Conservation (phyloP, 192 early-diverging fungal species). For the Physocladia obscura region DNA sequence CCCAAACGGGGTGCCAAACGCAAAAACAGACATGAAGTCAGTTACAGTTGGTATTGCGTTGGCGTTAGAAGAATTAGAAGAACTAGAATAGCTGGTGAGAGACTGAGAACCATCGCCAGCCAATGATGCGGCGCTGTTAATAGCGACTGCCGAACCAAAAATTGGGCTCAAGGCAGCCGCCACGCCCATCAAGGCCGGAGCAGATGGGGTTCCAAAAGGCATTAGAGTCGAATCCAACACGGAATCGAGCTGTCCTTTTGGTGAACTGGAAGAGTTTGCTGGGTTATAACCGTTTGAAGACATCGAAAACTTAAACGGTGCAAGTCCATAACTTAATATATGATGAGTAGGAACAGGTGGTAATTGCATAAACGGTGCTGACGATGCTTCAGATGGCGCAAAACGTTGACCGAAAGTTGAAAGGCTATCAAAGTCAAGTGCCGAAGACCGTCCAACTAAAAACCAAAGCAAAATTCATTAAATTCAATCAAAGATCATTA, state of each 20-base stretch:
- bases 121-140: constrained; percentile 20
- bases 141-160: not conserved
- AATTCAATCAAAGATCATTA: not conserved
- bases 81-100: not conserved
- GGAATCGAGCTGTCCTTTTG: not conserved
- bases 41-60: not conserved
- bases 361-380: not conserved
- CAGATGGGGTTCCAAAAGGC: constrained; percentile 20
- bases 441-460: not conserved
- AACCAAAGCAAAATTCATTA: not conserved
- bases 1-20: constrained; percentile 19
- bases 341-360: not conserved
- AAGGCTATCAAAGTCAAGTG: not conserved
- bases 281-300: not conserved
- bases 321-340: constrained; percentile 9
- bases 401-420: not conserved
- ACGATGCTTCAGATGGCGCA: not conserved
- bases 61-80: not conserved
- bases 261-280: not conserved
- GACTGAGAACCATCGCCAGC: no score
- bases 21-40: not conserved
- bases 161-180: constrained; percentile 7
- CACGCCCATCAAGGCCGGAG: constrained; percentile 14
- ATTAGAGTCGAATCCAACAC: not conserved
- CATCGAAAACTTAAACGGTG: not conserved